Evolutionary conservation across 306 rosid genomes (phyloP), one percentile per base, ranked within the genome.

Genomic region (Mimosa pudica): DNA sequence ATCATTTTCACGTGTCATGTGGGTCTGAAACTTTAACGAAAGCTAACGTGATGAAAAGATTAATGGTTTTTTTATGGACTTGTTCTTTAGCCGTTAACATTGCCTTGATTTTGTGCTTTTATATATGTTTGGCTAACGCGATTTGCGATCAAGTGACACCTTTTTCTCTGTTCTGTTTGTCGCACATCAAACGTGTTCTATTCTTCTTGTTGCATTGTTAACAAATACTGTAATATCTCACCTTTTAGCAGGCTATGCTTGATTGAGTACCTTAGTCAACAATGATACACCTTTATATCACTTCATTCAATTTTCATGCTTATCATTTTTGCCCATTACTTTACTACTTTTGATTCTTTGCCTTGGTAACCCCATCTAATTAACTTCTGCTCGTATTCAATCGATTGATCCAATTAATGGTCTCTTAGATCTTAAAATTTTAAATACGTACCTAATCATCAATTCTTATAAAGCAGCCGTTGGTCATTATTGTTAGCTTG

Each of bases 71-170:
- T 54, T 1, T 83, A 81, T 73, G 77, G 51, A 24, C 5, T 30
- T 74, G 88, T 81, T 86, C 48, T 70, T 84, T 85, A 77, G 41
- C 69, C 63, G n/a, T 76, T 76, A 70, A 17, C 79, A 20, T 14
- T 65, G 24, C 75, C 73, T 79, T 75, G 33, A 58, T 62, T 79
- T 38, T 74, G 14, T 49, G 76, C 55, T 61, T 67, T 44, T 8
- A 5, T 78, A n/a, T 6, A 1, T 75, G 30, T 24, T 24, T 24
- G 35, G 38, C 41, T 65, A 48, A 70, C 44, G 69, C 49, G 52
- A n/a, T 70, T 69, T 11, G 60, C 61, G 76, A 55, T 64, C 5
- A 8, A 38, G n/a, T 24, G 18, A 54, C 68, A 32, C 75, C 4
- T 32, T 63, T 33, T 4, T 4, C 70, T 10, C 48, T 44, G 45